A percentile compares a stretch with the other conserved stretches of the same genome.
These are phyloP conservation scores for Hyparrhenia diplandra DNA, from an alignment of 176 grass and related monocot genomes.

Conservation along the genomic window DNA sequence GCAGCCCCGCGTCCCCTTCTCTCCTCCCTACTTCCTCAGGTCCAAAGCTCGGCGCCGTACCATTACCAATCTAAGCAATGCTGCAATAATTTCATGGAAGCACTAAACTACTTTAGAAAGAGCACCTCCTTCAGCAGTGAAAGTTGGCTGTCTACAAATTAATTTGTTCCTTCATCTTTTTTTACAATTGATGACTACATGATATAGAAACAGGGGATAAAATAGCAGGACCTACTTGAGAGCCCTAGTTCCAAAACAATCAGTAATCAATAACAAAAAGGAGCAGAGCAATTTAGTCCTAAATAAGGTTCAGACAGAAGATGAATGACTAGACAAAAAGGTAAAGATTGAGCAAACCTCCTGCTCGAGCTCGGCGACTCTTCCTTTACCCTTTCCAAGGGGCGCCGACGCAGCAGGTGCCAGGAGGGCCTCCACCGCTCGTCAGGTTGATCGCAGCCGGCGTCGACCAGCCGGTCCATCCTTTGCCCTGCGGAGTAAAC, in stretches of 20 bases:
- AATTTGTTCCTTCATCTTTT: neutral
- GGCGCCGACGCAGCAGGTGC: slow-evolving; percentile 45
- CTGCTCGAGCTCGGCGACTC: slow-evolving; percentile 56
- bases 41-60: too few species aligned
- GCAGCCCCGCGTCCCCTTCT: too few species aligned
- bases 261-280: neutral
- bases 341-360: slow-evolving; percentile 45
- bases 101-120: neutral
- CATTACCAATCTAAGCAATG: neutral
- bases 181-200: neutral
- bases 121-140: neutral
- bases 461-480: slow-evolving; percentile 63
- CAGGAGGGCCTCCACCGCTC: slow-evolving; percentile 23
- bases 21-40: too few species aligned
- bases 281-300: neutral
- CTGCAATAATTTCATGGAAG: neutral
- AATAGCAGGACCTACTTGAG: neutral
- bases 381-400: slow-evolving; percentile 71
- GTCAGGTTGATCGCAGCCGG: slow-evolving; percentile 38
- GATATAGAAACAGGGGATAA: neutral
- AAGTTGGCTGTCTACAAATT: neutral
- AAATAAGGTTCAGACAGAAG: slow-evolving; percentile 1
- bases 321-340: too few species aligned
- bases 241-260: neutral
- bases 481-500: slow-evolving; percentile 88